Percentiles rank a stretch among this genome's conserved stretches.
Conservation (phyloP, 257 asterid species). For the Dorcoceras hygrometricum region DNA sequence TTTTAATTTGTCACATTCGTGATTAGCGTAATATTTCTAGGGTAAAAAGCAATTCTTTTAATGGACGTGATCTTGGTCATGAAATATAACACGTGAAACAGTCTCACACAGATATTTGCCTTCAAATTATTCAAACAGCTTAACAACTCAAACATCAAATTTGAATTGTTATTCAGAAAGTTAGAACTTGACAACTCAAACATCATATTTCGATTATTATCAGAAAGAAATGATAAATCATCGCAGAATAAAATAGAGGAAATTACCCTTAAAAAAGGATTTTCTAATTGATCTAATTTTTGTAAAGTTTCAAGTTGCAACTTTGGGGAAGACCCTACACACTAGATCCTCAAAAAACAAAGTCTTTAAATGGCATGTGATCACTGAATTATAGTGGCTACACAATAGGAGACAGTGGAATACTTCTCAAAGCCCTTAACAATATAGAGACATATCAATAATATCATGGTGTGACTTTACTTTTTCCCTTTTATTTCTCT, state of each 20-base stretch:
- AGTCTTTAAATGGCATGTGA: slow-evolving; percentile 31
- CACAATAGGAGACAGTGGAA: slow-evolving; percentile 29
- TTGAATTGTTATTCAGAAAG: too few relatives aligned
- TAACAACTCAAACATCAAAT: too few relatives aligned
- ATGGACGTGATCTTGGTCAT: too few relatives aligned
- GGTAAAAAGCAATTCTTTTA: too few relatives aligned
- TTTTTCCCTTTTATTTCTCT: slow-evolving; percentile 3
- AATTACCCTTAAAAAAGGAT: too few relatives aligned
- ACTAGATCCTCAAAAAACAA: slow-evolving; percentile 17
- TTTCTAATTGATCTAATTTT: not conserved
- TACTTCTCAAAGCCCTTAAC: slow-evolving; percentile 21
- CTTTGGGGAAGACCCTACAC: slow-evolving; percentile 28
- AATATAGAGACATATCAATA: slow-evolving; percentile 18
- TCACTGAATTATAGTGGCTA: slow-evolving; percentile 28
- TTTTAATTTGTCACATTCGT: too few relatives aligned
- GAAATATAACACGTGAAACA: too few relatives aligned
- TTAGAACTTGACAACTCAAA: too few relatives aligned
- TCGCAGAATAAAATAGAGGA: not conserved
- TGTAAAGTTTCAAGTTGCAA: slow-evolving; percentile 24
- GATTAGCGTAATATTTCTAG: too few relatives aligned
- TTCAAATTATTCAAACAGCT: too few relatives aligned
- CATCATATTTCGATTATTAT: too few relatives aligned
- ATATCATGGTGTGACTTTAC: slow-evolving; percentile 25
- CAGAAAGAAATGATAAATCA: not conserved
- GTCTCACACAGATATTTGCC: too few relatives aligned